These are phyloP conservation scores for Venturiaceae sp. DNA, from an alignment of 2,329 filamentous ascomycete species.

Conservation along the genomic window DNA sequence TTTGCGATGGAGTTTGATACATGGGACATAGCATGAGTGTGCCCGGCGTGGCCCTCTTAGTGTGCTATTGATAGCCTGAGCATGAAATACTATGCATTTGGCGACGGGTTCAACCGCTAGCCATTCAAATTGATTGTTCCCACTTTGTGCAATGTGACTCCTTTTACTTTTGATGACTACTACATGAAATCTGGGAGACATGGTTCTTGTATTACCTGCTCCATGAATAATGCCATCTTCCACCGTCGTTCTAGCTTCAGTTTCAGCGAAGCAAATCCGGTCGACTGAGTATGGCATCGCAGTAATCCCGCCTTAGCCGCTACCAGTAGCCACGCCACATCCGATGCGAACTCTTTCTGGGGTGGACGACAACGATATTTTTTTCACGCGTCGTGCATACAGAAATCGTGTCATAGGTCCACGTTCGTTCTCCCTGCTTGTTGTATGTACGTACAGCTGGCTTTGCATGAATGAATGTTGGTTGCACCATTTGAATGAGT, in stretches of 20 bases:
- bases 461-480: not conserved
- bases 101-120: not conserved
- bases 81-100: not conserved
- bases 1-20: not conserved
- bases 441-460: not conserved
- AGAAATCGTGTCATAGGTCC: not conserved
- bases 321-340: not conserved
- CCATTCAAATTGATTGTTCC: not conserved
- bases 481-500: too few species aligned
- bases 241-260: too few species aligned
- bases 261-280: too few species aligned
- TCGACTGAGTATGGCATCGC: not conserved
- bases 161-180: too few species aligned
- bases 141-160: not conserved
- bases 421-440: too few species aligned
- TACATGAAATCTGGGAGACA: too few species aligned
- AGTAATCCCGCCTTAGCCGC: not conserved
- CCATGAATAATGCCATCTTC: too few species aligned
- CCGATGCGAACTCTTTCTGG: not conserved
- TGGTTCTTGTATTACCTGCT: too few species aligned
- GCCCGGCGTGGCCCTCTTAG: not conserved
- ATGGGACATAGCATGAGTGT: not conserved
- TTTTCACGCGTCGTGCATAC: not conserved
- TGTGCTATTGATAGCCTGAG: not conserved
- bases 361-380: not conserved